Evolutionary conservation across 768 basidiomycete genomes (phyloP).

Genomic region (Termitomyces sp.): DNA sequence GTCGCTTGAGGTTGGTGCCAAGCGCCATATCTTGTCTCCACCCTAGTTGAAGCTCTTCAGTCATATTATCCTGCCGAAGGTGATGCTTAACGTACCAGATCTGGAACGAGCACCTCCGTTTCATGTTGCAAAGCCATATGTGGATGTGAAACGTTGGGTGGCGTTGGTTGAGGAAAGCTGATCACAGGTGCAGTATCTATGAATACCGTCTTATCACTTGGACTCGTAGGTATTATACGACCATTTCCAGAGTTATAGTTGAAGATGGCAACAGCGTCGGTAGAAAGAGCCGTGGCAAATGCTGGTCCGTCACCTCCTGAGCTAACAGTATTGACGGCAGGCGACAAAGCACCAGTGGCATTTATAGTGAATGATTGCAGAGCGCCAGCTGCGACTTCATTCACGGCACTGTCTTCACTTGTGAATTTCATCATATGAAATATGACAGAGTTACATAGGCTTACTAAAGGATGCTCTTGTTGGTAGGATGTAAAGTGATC

Average conservation of each 20-base stretch:
- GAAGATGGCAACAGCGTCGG: constrained; percentile 53
- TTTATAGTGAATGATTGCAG: constrained; percentile 56
- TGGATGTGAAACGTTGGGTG: constrained; percentile 46
- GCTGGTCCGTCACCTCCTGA: constrained; percentile 50
- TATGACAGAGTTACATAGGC: constrained; percentile 15
- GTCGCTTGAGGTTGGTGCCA: constrained; percentile 36
- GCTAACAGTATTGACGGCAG: constrained; percentile 36
- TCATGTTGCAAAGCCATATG: constrained; percentile 55
- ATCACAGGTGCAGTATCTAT: constrained; percentile 34
- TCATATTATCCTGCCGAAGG: not conserved
- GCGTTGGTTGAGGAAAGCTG: constrained; percentile 42
- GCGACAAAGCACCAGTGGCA: constrained; percentile 37
- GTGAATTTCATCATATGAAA: not conserved
- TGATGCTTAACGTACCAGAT: constrained; percentile 35
- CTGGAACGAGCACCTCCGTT: constrained; percentile 52
- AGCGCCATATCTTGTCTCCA: constrained; percentile 60
- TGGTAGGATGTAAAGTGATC: constrained; percentile 52
- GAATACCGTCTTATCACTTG: constrained; percentile 28
- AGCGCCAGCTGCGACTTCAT: constrained; percentile 42
- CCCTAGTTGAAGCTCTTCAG: constrained; percentile 30
- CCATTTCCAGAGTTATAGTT: constrained; percentile 58
- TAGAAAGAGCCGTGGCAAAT: constrained; percentile 44
- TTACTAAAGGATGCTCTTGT: constrained; percentile 58
- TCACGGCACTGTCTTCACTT: constrained; percentile 43
- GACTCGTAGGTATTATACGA: constrained; percentile 41